Evolutionary conservation across 352 stramenopile genomes (phyloP).

Genomic region (Pythium brachiatum): DNA sequence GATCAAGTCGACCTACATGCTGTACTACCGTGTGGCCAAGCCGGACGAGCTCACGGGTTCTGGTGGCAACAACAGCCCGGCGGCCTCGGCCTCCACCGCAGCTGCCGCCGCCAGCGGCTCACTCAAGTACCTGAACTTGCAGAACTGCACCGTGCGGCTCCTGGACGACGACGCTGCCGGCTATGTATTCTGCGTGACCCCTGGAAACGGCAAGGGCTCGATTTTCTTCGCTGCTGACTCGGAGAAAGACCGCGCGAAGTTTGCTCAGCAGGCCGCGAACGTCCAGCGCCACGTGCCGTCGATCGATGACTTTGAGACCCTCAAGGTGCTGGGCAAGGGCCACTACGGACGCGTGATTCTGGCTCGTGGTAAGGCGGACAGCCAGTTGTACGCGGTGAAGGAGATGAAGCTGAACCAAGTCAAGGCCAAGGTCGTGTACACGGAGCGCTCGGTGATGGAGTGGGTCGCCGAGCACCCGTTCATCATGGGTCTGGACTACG

Average conservation of each 20-base stretch:
- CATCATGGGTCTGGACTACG: slow-evolving; percentile 96
- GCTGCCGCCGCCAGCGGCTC: slow-evolving; percentile 2
- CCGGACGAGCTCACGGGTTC: slow-evolving; percentile 31
- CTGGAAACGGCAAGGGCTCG: slow-evolving; percentile 58
- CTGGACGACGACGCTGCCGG: slow-evolving; percentile 71
- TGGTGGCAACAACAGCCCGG: slow-evolving; percentile 7
- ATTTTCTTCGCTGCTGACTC: slow-evolving; percentile 79
- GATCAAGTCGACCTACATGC: slow-evolving; percentile 86
- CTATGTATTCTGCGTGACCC: slow-evolving; percentile 74
- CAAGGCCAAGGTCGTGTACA: slow-evolving; percentile 85
- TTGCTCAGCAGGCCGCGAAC: slow-evolving; percentile 47
- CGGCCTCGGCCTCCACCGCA: not conserved
- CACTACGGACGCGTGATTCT: slow-evolving; percentile 86
- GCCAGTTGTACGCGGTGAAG: slow-evolving; percentile 80
- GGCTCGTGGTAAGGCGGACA: slow-evolving; percentile 33
- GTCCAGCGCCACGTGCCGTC: slow-evolving; percentile 54
- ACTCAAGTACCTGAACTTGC: slow-evolving; percentile 80
- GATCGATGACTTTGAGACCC: slow-evolving; percentile 72
- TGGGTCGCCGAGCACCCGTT: slow-evolving; percentile 92
- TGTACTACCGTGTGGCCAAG: slow-evolving; percentile 80
- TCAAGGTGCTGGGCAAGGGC: slow-evolving; percentile 79
- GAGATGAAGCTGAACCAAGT: slow-evolving; percentile 90
- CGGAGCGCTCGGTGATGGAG: slow-evolving; percentile 81
- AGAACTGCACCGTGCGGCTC: slow-evolving; percentile 72
- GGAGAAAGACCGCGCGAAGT: slow-evolving; percentile 85